These are phyloP conservation scores for Rhizopogon salebrosus DNA, from an alignment of 768 basidiomycete species.

Conservation along the genomic window DNA sequence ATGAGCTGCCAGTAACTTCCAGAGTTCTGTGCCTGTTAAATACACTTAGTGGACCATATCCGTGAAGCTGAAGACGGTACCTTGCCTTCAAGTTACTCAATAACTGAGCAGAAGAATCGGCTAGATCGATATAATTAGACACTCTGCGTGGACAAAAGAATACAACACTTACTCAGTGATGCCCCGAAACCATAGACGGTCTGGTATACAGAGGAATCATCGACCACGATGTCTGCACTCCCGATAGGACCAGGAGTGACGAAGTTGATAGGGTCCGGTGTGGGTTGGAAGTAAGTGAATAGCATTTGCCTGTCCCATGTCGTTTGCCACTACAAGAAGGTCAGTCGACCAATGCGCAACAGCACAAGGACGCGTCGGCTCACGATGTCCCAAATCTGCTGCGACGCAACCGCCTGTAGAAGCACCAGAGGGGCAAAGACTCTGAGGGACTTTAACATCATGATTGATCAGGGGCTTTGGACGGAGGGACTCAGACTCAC, in stretches of 20 bases:
- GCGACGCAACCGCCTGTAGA: slow-evolving; percentile 28
- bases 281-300: slow-evolving; percentile 26
- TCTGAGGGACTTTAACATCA: not conserved
- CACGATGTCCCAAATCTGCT: slow-evolving; percentile 53
- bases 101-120: slow-evolving; percentile 64
- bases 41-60: not conserved
- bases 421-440: slow-evolving; percentile 12
- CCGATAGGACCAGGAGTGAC: slow-evolving; percentile 47
- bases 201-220: slow-evolving; percentile 54
- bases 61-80: not conserved
- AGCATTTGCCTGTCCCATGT: slow-evolving; percentile 27
- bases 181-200: slow-evolving; percentile 64
- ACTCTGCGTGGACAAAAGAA: not conserved
- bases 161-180: slow-evolving; percentile 44
- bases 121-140: slow-evolving; percentile 28
- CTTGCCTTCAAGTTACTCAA: slow-evolving; percentile 63
- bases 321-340: slow-evolving; percentile 48
- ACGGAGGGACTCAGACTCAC: not conserved
- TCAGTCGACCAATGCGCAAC: not conserved
- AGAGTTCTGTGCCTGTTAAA: slow-evolving; percentile 40
- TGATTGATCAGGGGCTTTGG: not conserved
- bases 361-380: slow-evolving; percentile 9
- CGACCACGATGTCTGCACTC: slow-evolving; percentile 57
- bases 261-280: slow-evolving; percentile 32
- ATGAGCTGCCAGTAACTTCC: slow-evolving; percentile 56